phyloP scores from a whole-genome alignment of 192 early-diverging fungal species.

The Pilaira anomala region DNA sequence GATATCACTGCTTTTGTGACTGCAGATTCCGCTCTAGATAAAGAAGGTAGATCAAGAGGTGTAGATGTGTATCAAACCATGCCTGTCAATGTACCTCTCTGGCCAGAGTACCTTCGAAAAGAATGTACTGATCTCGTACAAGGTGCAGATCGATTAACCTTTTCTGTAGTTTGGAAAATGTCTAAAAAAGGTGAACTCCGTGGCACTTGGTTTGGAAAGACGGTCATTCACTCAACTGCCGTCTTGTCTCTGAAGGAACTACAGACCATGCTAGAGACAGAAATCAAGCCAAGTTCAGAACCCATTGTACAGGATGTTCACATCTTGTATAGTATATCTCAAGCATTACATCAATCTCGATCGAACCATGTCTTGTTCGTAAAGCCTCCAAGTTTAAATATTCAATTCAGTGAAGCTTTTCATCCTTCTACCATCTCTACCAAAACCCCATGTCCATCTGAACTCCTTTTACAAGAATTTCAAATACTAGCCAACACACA shows the following conservation, averaged over 20 bases:
- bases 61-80: slow-evolving; percentile 71
- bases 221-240: slow-evolving; percentile 63
- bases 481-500: slow-evolving; percentile 95
- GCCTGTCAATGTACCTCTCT: slow-evolving; percentile 86
- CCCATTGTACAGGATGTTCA: slow-evolving; percentile 2
- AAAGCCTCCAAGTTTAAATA: slow-evolving; percentile 85
- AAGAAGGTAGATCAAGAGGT: slow-evolving; percentile 84
- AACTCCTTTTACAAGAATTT: slow-evolving; percentile 95
- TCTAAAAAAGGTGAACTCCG: slow-evolving; percentile 74
- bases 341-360: slow-evolving; percentile 62
- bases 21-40: slow-evolving; percentile 83
- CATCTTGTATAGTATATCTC: slow-evolving; percentile 53
- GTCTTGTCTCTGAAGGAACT: slow-evolving; percentile 5
- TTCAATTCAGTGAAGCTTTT: slow-evolving; percentile 84
- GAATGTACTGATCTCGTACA: slow-evolving; percentile 91
- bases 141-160: slow-evolving; percentile 82
- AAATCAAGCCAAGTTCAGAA: slow-evolving; percentile 4
- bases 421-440: slow-evolving; percentile 41
- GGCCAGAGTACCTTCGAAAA: slow-evolving; percentile 84
- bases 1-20: slow-evolving; percentile 96
- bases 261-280: slow-evolving; percentile 1
- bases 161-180: slow-evolving; percentile 97
- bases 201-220: slow-evolving; percentile 74
- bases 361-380: slow-evolving; percentile 83
- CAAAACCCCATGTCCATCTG: slow-evolving; percentile 89